Percentiles rank a stretch among this genome's conserved stretches.
phyloP scores from a whole-genome alignment of 2,329 filamentous ascomycete species.

The Fusarium haematococcum region DNA sequence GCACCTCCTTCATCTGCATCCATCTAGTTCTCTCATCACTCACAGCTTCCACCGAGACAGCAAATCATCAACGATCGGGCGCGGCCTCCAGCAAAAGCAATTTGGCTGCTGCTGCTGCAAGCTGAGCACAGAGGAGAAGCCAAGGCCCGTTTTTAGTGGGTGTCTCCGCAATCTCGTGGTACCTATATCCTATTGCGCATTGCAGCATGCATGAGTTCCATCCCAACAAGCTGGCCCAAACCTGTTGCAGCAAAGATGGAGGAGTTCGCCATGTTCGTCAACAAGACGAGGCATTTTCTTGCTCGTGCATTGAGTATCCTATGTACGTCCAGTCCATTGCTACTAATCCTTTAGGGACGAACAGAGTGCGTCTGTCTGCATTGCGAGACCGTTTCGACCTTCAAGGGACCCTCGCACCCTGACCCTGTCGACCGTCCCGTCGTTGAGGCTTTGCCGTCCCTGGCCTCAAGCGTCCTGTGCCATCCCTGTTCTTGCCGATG shows the following conservation, averaged over 20 bases:
- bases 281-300: conserved; percentile 9
- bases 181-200: conserved; percentile 3
- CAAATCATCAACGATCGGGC: background rate
- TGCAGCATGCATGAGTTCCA: conserved; percentile 2
- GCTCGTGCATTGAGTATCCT: background rate
- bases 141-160: background rate
- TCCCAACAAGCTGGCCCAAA: conserved; percentile 2
- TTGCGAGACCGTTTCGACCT: conserved; percentile 9
- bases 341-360: conserved; percentile 17
- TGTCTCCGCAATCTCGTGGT: background rate
- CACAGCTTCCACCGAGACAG: background rate
- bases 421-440: conserved; percentile 8
- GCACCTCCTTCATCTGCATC: background rate
- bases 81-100: background rate
- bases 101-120: background rate
- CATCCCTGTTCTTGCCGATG: conserved; percentile 35
- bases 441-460: conserved; percentile 15
- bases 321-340: background rate
- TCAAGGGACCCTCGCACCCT: conserved; percentile 10
- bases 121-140: conserved; percentile 3
- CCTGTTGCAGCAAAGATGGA: conserved; percentile 3
- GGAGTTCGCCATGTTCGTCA: conserved; percentile 3
- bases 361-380: conserved; percentile 9
- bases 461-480: conserved; percentile 14
- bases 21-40: background rate